Evolutionary conservation across 352 stramenopile genomes (phyloP).

Genomic region (Globisporangium solare): DNA sequence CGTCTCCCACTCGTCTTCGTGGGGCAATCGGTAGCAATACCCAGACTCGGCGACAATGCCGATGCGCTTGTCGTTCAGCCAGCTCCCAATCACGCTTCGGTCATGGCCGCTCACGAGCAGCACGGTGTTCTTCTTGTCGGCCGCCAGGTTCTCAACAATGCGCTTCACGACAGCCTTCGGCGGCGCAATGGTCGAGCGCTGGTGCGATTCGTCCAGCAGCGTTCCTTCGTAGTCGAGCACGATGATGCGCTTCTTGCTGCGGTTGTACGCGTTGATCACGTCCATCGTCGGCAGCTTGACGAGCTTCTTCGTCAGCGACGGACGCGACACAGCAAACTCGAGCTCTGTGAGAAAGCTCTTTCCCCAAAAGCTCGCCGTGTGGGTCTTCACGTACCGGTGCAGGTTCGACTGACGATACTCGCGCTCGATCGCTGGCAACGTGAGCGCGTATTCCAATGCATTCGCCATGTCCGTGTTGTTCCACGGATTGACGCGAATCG

Average conservation of each 20-base stretch:
- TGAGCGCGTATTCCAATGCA: conserved; percentile 55
- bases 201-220: conserved; percentile 35
- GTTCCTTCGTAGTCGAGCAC: conserved; percentile 88
- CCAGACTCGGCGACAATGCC: conserved; percentile 68
- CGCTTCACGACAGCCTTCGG: conserved; percentile 74
- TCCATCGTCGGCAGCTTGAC: conserved; percentile 58
- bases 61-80: conserved; percentile 68
- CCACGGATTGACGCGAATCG: conserved; percentile 87
- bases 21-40: conserved; percentile 70
- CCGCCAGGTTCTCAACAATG: conserved; percentile 56
- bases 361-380: conserved; percentile 82
- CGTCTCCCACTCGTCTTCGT: conserved; percentile 68
- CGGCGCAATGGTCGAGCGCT: conserved; percentile 68
- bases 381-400: conserved; percentile 83
- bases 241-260: conserved; percentile 74
- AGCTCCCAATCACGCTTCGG: conserved; percentile 85
- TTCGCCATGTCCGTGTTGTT: conserved; percentile 80
- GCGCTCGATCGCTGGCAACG: conserved; percentile 67
- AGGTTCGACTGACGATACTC: conserved; percentile 87
- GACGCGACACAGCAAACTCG: conserved; percentile 27
- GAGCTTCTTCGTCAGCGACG: conserved; percentile 48
- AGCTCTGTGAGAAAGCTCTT: conserved; percentile 79
- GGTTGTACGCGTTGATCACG: conserved; percentile 49
- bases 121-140: conserved; percentile 66
- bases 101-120: conserved; percentile 76